These are phyloP conservation scores for Ustanciosporium gigantosporum DNA, from an alignment of 1,284 basidiomycete species.

Conservation along the genomic window DNA sequence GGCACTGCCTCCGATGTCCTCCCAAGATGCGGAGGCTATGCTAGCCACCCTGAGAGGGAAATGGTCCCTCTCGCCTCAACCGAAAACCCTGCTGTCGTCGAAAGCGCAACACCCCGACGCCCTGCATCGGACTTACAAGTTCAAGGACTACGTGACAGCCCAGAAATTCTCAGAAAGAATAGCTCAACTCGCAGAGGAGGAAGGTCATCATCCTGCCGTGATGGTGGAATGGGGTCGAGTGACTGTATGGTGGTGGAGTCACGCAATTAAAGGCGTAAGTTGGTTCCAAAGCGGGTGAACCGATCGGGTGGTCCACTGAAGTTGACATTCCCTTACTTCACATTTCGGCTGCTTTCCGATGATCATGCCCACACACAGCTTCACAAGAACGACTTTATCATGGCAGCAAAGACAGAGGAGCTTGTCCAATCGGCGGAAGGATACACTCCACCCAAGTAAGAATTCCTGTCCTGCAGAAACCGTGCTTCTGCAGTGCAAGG, in stretches of 20 bases:
- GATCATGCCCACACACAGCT: conserved; percentile 40
- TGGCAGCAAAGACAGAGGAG: conserved; percentile 58
- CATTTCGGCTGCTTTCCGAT: too few species aligned
- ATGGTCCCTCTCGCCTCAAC: conserved; percentile 43
- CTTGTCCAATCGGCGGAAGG: conserved; percentile 44
- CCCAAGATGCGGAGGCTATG: conserved; percentile 11
- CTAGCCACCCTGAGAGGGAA: conserved; percentile 26
- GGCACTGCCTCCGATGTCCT: conserved; percentile 11
- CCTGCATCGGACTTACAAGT: conserved; percentile 48
- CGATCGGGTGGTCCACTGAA: neutral
- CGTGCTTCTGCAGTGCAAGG: too few species aligned
- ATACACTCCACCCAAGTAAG: conserved; percentile 27
- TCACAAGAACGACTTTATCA: conserved; percentile 58
- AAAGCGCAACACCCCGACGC: conserved; percentile 18
- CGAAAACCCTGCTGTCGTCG: conserved; percentile 16
- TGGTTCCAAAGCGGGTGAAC: too few species aligned
- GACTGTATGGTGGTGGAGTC: conserved; percentile 59
- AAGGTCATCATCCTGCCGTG: conserved; percentile 56
- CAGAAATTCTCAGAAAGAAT: conserved; percentile 39
- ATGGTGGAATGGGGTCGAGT: conserved; percentile 58
- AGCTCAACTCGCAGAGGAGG: conserved; percentile 42
- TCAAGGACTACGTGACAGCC: conserved; percentile 49
- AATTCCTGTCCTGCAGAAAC: too few species aligned
- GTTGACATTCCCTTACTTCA: neutral
- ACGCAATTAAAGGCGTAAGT: conserved; percentile 55